These are phyloP conservation scores for Candida wancherniae DNA, from an alignment of 805 yeast species.

Conservation along the genomic window DNA sequence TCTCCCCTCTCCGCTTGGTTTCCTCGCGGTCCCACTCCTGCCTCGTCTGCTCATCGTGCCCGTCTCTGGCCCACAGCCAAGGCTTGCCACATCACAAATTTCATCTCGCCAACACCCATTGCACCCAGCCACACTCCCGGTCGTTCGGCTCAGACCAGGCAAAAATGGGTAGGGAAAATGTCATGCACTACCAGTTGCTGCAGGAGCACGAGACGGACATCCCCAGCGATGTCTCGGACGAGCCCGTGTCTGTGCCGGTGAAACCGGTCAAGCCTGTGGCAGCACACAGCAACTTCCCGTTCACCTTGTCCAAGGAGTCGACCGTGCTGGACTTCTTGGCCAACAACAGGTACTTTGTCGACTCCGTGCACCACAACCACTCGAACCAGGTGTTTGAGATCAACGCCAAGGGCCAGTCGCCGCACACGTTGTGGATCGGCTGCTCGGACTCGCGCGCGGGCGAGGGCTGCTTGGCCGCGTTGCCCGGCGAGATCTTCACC, in stretches of 20 bases:
- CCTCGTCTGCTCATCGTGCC: background rate
- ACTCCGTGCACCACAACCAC: slow-evolving; percentile 18
- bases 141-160: no score
- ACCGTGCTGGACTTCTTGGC: slow-evolving; percentile 17
- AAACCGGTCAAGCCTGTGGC: slow-evolving; percentile 13
- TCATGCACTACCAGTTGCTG: slow-evolving; percentile 35
- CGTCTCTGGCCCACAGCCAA: background rate
- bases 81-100: slow-evolving; percentile 1
- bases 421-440: slow-evolving; percentile 21
- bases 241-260: slow-evolving; percentile 1
- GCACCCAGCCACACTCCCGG: no score
- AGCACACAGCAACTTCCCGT: slow-evolving; percentile 32
- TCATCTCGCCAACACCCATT: no score
- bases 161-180: slow-evolving; percentile 41
- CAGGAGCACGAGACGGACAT: slow-evolving; percentile 37
- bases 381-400: slow-evolving; percentile 16
- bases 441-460: slow-evolving; percentile 20
- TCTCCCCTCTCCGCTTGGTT: no score
- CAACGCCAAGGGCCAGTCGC: slow-evolving; percentile 19
- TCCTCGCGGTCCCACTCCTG: no score
- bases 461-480: slow-evolving; percentile 17
- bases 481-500: slow-evolving; percentile 20
- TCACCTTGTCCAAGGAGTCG: slow-evolving; percentile 39
- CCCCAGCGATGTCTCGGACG: slow-evolving; percentile 8
- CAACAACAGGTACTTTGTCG: slow-evolving; percentile 18